These are phyloP conservation scores for Suillus brevipes DNA, from an alignment of 768 basidiomycete genomes.

Conservation along the genomic window DNA sequence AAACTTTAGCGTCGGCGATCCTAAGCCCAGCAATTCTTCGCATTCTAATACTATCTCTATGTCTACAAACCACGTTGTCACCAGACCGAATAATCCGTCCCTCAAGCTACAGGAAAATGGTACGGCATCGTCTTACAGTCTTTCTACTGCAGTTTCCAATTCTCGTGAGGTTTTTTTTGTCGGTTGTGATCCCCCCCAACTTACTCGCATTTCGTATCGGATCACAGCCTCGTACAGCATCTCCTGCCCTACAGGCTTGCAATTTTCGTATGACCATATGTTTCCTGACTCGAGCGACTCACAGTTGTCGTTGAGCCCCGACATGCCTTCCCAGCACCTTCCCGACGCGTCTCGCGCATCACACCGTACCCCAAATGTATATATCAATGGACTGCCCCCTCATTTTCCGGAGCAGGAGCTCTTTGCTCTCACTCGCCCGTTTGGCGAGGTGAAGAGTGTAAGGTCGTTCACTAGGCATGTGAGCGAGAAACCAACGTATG, in stretches of 20 bases:
- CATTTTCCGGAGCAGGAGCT: conserved; percentile 82
- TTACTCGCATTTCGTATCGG: background rate
- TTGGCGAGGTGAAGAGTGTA: conserved; percentile 73
- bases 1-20: conserved; percentile 15
- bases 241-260: conserved; percentile 15
- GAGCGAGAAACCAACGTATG: conserved; percentile 61
- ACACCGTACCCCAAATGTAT: conserved; percentile 68
- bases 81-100: conserved; percentile 12
- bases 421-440: conserved; percentile 68
- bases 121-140: conserved; percentile 14
- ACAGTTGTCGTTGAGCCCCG: conserved; percentile 12
- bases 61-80: conserved; percentile 9
- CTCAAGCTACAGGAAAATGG: conserved; percentile 17
- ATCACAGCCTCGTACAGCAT: conserved; percentile 29
- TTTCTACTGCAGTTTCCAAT: conserved; percentile 17
- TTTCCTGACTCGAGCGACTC: conserved; percentile 17
- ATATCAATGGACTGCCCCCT: conserved; percentile 85
- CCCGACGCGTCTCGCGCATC: conserved; percentile 10
- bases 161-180: conserved; percentile 23
- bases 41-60: conserved; percentile 22
- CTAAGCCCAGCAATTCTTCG: conserved; percentile 17
- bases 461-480: conserved; percentile 84
- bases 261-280: conserved; percentile 16
- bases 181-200: conserved; percentile 6
- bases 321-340: conserved; percentile 17